Conservation (phyloP, 306 rosid genomes). For the Fagus crenata region DNA sequence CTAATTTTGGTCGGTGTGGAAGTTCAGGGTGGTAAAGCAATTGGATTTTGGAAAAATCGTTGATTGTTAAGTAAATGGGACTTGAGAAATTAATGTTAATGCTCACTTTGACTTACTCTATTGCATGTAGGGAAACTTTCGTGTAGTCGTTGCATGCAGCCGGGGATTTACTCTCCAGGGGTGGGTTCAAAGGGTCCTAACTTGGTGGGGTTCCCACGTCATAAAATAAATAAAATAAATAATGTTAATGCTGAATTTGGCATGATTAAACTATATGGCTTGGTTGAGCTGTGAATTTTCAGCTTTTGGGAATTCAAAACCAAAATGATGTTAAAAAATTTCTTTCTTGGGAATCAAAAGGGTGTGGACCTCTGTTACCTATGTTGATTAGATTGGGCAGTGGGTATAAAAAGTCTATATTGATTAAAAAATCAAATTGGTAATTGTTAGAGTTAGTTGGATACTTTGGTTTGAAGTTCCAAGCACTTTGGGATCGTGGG, state of each 20-base stretch:
- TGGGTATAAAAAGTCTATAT: neutral
- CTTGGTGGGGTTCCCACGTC: too few species aligned
- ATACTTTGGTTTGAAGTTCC: slow-evolving; percentile 1
- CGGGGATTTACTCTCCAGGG: too few species aligned
- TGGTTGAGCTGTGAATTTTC: neutral
- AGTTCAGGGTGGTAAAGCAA: neutral
- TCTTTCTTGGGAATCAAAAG: neutral
- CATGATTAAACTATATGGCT: neutral
- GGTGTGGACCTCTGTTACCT: neutral
- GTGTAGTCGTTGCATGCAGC: too few species aligned
- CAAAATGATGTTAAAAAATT: neutral
- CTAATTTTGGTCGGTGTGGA: neutral
- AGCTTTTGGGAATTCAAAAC: neutral
- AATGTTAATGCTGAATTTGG: neutral
- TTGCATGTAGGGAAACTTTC: too few species aligned
- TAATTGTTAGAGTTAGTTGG: slow-evolving; percentile 5
- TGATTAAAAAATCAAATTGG: neutral
- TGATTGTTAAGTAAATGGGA: neutral
- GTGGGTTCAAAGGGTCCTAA: too few species aligned
- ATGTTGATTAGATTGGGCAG: neutral
- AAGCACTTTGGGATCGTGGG: slow-evolving; percentile 1
- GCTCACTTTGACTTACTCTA: too few species aligned
- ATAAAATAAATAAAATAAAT: too few species aligned
- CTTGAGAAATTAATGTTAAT: neutral
- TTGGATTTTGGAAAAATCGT: neutral